Conservation (phyloP, 164 flowering plant species). For the Umbilicus rupestris region DNA sequence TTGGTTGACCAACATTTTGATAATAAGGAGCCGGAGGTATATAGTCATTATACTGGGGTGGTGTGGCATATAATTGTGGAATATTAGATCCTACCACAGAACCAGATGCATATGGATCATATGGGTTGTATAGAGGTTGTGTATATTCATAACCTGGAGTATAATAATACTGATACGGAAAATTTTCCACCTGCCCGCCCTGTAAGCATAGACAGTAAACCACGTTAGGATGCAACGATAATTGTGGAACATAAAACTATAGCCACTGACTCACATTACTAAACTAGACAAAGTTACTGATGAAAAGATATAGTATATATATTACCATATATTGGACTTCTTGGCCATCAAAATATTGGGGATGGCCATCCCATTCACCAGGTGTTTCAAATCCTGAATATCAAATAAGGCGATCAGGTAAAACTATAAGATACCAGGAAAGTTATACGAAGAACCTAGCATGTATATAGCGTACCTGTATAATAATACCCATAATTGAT, state of each 20-base stretch:
- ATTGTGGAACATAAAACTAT: neutral
- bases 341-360: constrained; percentile 65
- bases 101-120: constrained; percentile 85
- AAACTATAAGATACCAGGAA: neutral
- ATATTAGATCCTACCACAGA: constrained; percentile 61
- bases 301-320: neutral
- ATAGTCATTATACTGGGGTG: constrained; percentile 42
- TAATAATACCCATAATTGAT: constrained; percentile 72
- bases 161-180: constrained; percentile 66
- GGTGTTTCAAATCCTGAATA: constrained; percentile 62
- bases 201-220: constrained; percentile 18
- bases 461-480: constrained; percentile 49
- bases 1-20: constrained; percentile 41
- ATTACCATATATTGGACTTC: constrained; percentile 59
- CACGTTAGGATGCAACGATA: neutral
- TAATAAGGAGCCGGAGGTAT: constrained; percentile 38
- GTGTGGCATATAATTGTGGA: constrained; percentile 39
- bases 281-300: neutral
- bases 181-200: constrained; percentile 66
- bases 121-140: constrained; percentile 81
- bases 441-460: neutral
- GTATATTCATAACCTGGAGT: constrained; percentile 74
- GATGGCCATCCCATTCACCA: constrained; percentile 73
- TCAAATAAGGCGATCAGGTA: constrained; percentile 6
- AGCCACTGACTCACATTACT: neutral